Evolutionary conservation across 768 basidiomycete genomes (phyloP), one percentile per base, ranked within the genome.

Genomic region (Boletus subcaerulescens): DNA sequence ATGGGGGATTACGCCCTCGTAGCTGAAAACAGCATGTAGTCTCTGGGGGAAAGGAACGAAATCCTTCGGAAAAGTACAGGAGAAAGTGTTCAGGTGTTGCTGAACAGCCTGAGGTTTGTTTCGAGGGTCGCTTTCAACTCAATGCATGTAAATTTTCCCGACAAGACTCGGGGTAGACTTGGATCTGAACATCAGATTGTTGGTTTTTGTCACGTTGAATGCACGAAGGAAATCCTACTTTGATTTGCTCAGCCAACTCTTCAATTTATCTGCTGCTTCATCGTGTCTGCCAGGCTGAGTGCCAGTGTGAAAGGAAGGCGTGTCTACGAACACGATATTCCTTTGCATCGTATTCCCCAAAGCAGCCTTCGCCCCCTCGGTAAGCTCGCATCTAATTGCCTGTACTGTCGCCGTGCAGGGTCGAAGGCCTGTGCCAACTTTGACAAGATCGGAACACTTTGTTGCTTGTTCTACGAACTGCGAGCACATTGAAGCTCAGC

Each of bases 301-400:
- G 20, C 22, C 22, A 22, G 22, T 24, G 22, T 26, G 33, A n/a
- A 65, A 60, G 22, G 64, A 63, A 13, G 65, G 65, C 0, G 50
- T 67, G 51, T 67, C 60, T 0, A 67, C 59, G 17, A 67, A 59
- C 17, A 67, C 65, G 10, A 65, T 60, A 32, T 43, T 14, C 2
- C 38, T 56, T 24, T 48, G 41, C 4, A 0, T 7, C 11, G 18
- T 10, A 3, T 9, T 22, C 0, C 26, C 3, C 18, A 63, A 39
- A n/a, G 12, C 13, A 3, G 0, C 1, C 33, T 22, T 52, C 4
- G 43, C 63, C 5, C 5, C 22, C 0, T 42, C 47, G 0, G 39
- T 35, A 22, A 64, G 56, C 8, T 46, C 33, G 41, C 52, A 59
- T 56, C 47, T 57, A 24, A 64, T 36, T 20, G 65, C 65, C n/a